Conservation (phyloP, 73 alveolate genomes). For the Paramecium sexaurelia region DNA sequence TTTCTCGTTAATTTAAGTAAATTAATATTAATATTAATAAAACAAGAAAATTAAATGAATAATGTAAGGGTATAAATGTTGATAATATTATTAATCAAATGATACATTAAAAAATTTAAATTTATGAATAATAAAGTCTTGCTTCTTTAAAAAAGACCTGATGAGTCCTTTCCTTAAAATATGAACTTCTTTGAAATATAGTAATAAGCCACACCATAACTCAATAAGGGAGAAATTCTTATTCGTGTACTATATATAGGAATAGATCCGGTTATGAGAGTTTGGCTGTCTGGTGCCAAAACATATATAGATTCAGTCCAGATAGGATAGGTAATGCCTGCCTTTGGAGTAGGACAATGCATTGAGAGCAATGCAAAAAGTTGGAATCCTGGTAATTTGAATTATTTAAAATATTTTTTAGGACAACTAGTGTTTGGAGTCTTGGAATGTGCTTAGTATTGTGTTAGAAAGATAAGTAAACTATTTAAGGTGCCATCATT, state of each 20-base stretch:
- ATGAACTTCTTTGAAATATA: slow-evolving; percentile 35
- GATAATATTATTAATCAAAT: neutral
- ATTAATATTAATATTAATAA: neutral
- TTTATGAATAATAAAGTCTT: slow-evolving; percentile 18
- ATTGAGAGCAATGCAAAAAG: neutral
- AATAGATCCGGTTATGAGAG: slow-evolving; percentile 70
- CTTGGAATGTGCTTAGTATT: slow-evolving; percentile 39
- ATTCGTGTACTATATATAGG: slow-evolving; percentile 40
- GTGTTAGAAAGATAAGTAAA: slow-evolving; percentile 29
- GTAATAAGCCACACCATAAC: neutral
- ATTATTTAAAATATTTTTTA: neutral
- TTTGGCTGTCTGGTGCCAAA: slow-evolving; percentile 69
- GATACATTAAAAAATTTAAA: neutral
- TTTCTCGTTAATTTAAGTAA: neutral
- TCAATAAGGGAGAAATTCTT: slow-evolving; percentile 51
- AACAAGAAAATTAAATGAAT: neutral
- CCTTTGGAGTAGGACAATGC: slow-evolving; percentile 63
- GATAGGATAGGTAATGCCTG: slow-evolving; percentile 66
- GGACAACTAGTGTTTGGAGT: slow-evolving; percentile 55
- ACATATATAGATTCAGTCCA: slow-evolving; percentile 58
- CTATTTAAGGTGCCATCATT: slow-evolving; percentile 55
- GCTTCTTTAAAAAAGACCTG: slow-evolving; percentile 1
- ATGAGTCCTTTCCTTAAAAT: slow-evolving; percentile 38
- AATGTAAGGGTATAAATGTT: neutral
- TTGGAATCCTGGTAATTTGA: slow-evolving; percentile 33